Evolutionary conservation across 805 yeast genomes (phyloP), one percentile per base, ranked within the genome.

Genomic region (Cyberlindnera petersonii): DNA sequence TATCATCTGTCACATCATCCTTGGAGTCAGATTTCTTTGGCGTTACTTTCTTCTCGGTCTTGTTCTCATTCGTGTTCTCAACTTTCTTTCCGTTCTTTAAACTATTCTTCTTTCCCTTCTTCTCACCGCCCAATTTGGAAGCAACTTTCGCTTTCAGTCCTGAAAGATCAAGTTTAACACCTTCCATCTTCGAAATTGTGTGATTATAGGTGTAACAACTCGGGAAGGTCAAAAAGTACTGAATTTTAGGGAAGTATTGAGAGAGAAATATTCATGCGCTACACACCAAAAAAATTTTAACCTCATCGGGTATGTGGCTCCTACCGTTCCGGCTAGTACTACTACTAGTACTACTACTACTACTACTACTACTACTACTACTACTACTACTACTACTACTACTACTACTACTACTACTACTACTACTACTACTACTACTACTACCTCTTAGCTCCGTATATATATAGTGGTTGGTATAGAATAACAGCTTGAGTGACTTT

Each of bases 111-210:
- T 50, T 42, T 44, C 50, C 33, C 26, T 40, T 47, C 40, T 51
- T 45, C 26, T 50, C 55, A 14, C 42, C 47, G 13, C 43, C 53
- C 42, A 80, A 59, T 53, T 80, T 79, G 31, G 65, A 69, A 18
- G 81, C 63, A 29, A 83, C 77, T 58, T 75, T 82, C 47, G 77
- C 86, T 60, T 72, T 82, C 57, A 83, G 65, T 19, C 85, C 75
- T 33, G 81, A 59, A 26, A 66, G 47, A 39, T 59, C 58, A 15
- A 64, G 42, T 33, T 53, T 52, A 10, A 49, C 11, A 28, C 55
- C 52, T 27, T 55, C 59, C 58, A 55, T 55, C 1, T 14, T 10
- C 10, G 21, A 9, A 5, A 6, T 9, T 30, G 17, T 30, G 21
- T 6, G 9, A 21, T 7, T 17, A 14, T 17, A 13, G 9, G 21